These are phyloP conservation scores for Daldinia caldariorum DNA, from an alignment of 495 filamentous ascomycete genomes.

Conservation along the genomic window DNA sequence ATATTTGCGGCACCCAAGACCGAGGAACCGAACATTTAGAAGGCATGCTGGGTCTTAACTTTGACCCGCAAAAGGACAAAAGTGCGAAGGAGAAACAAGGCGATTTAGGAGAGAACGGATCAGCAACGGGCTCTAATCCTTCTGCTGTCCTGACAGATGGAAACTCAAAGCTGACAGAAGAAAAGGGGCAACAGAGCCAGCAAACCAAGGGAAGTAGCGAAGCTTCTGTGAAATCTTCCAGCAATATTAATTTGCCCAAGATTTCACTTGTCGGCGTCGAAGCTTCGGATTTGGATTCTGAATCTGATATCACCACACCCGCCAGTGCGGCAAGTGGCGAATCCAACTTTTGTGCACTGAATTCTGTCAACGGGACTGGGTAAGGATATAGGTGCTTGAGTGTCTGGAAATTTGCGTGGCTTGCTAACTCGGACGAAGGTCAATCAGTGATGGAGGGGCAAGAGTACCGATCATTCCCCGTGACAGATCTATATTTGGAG, in stretches of 20 bases:
- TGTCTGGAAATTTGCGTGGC: background rate
- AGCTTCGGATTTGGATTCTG: too few relatives aligned
- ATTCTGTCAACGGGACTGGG: background rate
- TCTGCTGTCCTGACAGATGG: too few relatives aligned
- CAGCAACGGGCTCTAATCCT: too few relatives aligned
- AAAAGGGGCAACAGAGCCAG: background rate
- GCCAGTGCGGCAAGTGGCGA: too few relatives aligned
- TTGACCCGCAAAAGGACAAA: background rate
- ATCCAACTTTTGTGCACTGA: too few relatives aligned
- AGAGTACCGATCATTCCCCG: background rate
- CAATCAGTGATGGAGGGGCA: background rate
- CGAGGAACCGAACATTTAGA: background rate
- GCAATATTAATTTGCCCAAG: background rate
- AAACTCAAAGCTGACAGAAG: background rate
- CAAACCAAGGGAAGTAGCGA: background rate
- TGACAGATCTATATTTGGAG: background rate
- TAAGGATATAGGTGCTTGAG: background rate
- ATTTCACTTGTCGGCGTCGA: background rate
- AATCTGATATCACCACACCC: too few relatives aligned
- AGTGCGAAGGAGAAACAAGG: background rate
- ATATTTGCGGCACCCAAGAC: background rate
- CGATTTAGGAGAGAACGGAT: too few relatives aligned
- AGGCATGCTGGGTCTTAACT: background rate
- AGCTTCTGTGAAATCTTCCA: too few relatives aligned
- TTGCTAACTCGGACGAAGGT: background rate